Evolutionary conservation across 2,329 filamentous ascomycete genomes (phyloP), one percentile per base, ranked within the genome.

Genomic region (Colletotrichum simmondsii): DNA sequence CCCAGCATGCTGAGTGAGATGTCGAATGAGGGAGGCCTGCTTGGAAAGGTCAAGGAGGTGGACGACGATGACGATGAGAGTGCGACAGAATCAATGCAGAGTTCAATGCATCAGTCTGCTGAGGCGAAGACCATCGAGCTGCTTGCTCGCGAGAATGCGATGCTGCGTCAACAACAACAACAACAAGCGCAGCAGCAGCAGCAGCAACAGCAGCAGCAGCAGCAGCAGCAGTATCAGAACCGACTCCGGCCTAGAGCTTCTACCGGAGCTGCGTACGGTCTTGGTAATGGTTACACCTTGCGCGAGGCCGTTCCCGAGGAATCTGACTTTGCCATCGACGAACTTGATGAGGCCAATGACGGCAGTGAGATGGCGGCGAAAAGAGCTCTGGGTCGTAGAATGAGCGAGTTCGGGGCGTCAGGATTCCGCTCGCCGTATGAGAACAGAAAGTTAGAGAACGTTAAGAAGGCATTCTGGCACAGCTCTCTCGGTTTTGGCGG

Each of bases 1-100:
- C 92, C 92, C 49, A 94, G 92, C 78, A 92, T 94, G 87, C 84
- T 94, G 35, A 94, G 92, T 75, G 92, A 94, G 78, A 91, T 92
- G 89, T 89, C 90, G 16, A 92, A 85, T 73, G 91, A 92, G 70
- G 89, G 88, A 46, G 86, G 84, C 65, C 88, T 90, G 81, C 86
- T 92, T 16, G 89, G 89, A 46, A 94, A 93, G 77, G 89, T 95
- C 46, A 91, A 93, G 76, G 92, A 94, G 79, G 90, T 92, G 3
- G 91, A 92, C 28, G 91, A 92, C 69, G 90, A 92, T 67, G 89
- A 91, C n/a, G 90, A 91, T 12, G 86, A 86, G 68, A 88, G 87
- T 74, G 90, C 89, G 52, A 87, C 85, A 75, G 87, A 86, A 49
- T 89, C 89, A 3, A 83, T 87, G 58, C 88, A 88, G 71, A 87